Conservation (phyloP, 371 early-diverging fungal genomes). For the Rhizomucor pusillus region DNA sequence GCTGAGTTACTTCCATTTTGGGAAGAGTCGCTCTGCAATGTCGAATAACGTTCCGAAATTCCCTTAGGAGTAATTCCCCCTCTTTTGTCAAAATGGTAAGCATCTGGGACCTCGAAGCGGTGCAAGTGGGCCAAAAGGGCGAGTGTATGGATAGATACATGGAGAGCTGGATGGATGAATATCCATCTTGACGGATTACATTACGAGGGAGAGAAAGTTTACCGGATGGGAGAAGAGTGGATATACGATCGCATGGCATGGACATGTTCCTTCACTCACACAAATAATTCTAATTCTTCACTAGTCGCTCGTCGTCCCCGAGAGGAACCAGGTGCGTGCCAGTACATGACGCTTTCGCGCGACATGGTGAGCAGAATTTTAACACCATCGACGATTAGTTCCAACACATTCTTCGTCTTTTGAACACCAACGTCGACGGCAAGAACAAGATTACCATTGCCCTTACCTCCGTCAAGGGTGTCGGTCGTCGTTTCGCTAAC, state of each 20-base stretch:
- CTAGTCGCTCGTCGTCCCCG: slow-evolving; percentile 89
- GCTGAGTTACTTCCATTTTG: too few species aligned
- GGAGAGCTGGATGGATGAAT: neutral
- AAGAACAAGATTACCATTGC: slow-evolving; percentile 95
- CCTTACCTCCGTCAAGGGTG: slow-evolving; percentile 97
- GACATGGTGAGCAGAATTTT: neutral
- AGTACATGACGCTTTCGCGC: neutral
- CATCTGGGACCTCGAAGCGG: neutral
- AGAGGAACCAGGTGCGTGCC: slow-evolving; percentile 57
- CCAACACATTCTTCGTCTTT: slow-evolving; percentile 99
- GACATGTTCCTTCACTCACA: too few species aligned
- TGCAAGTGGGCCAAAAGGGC: neutral
- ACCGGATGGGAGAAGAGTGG: too few species aligned
- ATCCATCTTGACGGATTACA: neutral
- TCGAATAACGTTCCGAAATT: too few species aligned
- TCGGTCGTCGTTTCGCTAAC: slow-evolving; percentile 98
- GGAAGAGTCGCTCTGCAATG: too few species aligned
- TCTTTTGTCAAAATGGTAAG: neutral
- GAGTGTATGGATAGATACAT: neutral
- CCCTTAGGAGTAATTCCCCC: neutral
- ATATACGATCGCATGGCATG: too few species aligned
- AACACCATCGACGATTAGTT: slow-evolving; percentile 49
- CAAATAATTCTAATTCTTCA: too few species aligned
- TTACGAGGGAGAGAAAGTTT: too few species aligned
- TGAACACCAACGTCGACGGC: slow-evolving; percentile 99